phyloP scores from a whole-genome alignment of 176 grass and related monocot genomes.

The Elymus sibiricus region DNA sequence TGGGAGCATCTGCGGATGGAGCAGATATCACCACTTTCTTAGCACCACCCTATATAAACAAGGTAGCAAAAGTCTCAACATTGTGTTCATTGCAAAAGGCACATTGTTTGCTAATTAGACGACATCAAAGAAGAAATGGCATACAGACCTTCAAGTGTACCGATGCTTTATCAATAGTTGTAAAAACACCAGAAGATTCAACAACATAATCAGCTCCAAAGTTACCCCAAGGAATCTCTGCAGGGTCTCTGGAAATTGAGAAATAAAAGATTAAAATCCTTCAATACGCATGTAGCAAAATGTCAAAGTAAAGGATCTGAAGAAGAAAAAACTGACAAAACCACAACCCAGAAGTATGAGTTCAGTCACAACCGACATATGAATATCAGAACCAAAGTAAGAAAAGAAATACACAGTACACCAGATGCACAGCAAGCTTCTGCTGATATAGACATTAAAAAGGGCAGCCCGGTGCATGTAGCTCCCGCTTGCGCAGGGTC shows the following conservation, averaged over 20 bases:
- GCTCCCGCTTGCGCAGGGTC: no score
- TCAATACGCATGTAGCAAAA: background rate
- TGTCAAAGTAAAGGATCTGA: background rate
- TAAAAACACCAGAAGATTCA: constrained; percentile 98
- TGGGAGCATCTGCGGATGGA: constrained; percentile 93
- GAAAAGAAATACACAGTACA: background rate
- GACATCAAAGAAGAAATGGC: background rate
- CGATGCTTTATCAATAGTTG: constrained; percentile 71
- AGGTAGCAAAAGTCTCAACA: constrained; percentile 21
- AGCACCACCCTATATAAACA: constrained; percentile 77
- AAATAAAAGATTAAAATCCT: background rate
- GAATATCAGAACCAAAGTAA: background rate
- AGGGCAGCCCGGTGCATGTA: no score
- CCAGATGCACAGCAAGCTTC: background rate
- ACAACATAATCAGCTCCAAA: constrained; percentile 88
- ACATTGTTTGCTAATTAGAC: background rate
- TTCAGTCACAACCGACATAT: background rate
- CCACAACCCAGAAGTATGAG: constrained; percentile 9
- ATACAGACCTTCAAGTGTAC: constrained; percentile 79
- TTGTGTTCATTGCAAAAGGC: background rate
- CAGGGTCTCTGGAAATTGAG: constrained; percentile 66
- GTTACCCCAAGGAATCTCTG: constrained; percentile 86
- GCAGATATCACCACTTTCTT: constrained; percentile 99
- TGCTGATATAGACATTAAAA: background rate
- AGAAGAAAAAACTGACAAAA: background rate